These are phyloP conservation scores for Geoglossum glabrum DNA, from an alignment of 495 filamentous ascomycete genomes.

Conservation along the genomic window DNA sequence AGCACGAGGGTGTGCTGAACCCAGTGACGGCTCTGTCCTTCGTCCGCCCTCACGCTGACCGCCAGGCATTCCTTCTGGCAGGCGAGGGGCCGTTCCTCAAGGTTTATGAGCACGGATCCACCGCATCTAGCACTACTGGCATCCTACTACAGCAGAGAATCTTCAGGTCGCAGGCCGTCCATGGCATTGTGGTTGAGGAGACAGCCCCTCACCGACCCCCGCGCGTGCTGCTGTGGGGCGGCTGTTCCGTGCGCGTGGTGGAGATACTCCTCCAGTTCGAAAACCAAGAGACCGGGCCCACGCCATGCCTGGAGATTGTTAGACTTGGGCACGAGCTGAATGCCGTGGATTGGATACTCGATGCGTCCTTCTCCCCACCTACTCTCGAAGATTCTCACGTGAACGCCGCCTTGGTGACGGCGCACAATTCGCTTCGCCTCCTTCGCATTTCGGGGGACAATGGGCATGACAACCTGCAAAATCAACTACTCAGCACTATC, in stretches of 20 bases:
- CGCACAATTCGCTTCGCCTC: conserved; percentile 49
- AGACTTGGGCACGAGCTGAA: neutral
- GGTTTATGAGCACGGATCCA: conserved; percentile 31
- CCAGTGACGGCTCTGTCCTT: conserved; percentile 41
- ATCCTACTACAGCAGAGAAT: conserved; percentile 17
- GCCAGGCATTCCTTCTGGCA: conserved; percentile 32
- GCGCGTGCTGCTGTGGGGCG: conserved; percentile 36
- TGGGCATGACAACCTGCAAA: neutral
- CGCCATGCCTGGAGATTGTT: neutral
- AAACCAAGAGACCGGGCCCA: too few species aligned
- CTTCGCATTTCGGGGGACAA: conserved; percentile 21
- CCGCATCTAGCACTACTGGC: too few species aligned
- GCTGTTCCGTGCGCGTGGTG: conserved; percentile 18
- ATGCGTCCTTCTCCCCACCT: conserved; percentile 30
- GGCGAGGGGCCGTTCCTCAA: conserved; percentile 61
- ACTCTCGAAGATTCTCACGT: conserved; percentile 8
- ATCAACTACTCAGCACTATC: neutral
- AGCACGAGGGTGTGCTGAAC: conserved; percentile 21
- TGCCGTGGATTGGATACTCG: conserved; percentile 67
- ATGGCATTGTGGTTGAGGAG: conserved; percentile 36
- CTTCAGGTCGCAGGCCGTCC: conserved; percentile 45
- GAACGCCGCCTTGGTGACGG: conserved; percentile 41
- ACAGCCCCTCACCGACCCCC: neutral
- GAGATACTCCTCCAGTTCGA: conserved; percentile 9
- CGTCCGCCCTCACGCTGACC: conserved; percentile 1